Conservation (phyloP, 2,329 filamentous ascomycete genomes). For the Penicillium sp. region DNA sequence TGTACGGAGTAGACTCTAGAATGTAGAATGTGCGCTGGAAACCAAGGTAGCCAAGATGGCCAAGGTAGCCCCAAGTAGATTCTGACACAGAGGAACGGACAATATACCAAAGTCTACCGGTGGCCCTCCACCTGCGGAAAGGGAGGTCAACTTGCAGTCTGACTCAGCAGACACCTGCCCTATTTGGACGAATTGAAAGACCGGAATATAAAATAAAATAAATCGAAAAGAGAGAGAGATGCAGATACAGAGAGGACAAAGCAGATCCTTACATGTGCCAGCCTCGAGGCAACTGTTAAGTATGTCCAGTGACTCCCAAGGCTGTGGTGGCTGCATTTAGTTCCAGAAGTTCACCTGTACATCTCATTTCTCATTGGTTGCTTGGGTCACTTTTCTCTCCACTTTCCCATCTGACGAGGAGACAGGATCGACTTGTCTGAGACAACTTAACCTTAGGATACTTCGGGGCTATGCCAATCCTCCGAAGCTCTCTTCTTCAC, state of each 20-base stretch:
- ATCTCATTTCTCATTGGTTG: not conserved
- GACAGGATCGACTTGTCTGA: slow-evolving; percentile 1
- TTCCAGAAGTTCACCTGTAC: not conserved
- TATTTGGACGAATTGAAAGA: not conserved
- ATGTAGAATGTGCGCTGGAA: not conserved
- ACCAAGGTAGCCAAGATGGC: not conserved
- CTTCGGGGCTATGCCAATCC: not conserved
- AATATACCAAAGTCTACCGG: slow-evolving; percentile 5
- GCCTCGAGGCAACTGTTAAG: not conserved
- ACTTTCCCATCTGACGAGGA: not conserved
- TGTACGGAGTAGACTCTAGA: not conserved
- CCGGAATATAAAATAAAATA: too few species aligned
- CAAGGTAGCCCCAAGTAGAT: not conserved
- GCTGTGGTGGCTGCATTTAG: not conserved
- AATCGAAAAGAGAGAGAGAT: too few species aligned
- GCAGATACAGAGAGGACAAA: not conserved
- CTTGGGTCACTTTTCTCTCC: not conserved
- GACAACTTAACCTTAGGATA: slow-evolving; percentile 1
- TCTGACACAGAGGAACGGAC: not conserved
- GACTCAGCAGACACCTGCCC: slow-evolving; percentile 3
- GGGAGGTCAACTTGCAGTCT: not conserved
- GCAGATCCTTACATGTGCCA: not conserved
- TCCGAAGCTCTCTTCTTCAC: not conserved
- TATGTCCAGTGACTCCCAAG: not conserved
- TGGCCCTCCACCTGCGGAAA: too few species aligned